These are phyloP conservation scores for Alternaria alternata DNA, from an alignment of 2,329 filamentous ascomycete species.

Conservation along the genomic window DNA sequence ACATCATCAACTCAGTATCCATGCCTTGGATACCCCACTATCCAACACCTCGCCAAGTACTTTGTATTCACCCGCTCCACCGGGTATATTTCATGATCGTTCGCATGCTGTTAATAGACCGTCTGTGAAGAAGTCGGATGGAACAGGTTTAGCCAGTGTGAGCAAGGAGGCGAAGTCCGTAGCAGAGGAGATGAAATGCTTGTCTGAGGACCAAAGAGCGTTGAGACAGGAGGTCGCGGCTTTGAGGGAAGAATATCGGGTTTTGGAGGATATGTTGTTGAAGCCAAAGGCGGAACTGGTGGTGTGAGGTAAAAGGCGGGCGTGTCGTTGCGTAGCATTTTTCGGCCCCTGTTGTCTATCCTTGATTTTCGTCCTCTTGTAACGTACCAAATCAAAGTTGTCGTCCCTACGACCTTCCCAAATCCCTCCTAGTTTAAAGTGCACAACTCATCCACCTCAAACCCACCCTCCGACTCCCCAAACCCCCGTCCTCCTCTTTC, in stretches of 20 bases:
- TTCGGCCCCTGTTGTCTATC: not conserved
- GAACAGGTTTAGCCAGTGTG: no score
- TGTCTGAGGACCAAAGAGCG: conserved; percentile 19
- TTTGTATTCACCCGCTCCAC: not conserved
- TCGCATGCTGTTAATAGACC: not conserved
- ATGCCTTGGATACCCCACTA: not conserved
- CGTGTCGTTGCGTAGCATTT: not conserved
- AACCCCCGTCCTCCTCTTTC: conserved; percentile 11
- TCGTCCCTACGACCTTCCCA: not conserved
- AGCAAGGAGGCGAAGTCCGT: not conserved
- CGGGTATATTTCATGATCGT: not conserved
- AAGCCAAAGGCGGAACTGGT: conserved; percentile 1
- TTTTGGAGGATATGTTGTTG: conserved; percentile 26
- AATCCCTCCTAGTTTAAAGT: not conserved
- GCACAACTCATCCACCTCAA: not conserved
- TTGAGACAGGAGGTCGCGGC: conserved; percentile 25
- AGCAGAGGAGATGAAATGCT: not conserved
- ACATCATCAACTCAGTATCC: not conserved
- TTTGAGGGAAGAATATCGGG: conserved; percentile 28
- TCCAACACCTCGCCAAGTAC: not conserved
- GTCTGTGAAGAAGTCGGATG: not conserved
- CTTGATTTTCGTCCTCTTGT: not conserved
- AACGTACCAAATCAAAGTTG: not conserved
- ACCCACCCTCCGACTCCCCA: not conserved
- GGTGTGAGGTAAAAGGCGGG: not conserved